These are phyloP conservation scores for Prunus yedoensis DNA, from an alignment of 331 rosid species.

Conservation along the genomic window DNA sequence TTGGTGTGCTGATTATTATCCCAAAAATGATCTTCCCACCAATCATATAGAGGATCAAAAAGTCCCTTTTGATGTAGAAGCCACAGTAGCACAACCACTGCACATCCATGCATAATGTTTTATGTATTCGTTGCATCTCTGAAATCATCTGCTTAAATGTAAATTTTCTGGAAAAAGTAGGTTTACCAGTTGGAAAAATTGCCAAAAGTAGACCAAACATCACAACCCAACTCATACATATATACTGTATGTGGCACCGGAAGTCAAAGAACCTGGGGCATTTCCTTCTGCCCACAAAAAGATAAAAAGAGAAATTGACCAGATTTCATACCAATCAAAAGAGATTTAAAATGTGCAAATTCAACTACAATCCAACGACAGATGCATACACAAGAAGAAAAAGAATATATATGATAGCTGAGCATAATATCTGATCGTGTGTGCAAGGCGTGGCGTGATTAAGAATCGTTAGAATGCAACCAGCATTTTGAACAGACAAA, in stretches of 20 bases:
- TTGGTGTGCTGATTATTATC: slow-evolving; percentile 29
- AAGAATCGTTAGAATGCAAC: neutral
- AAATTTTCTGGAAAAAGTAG: neutral
- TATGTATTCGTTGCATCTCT: slow-evolving; percentile 5
- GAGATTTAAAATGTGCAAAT: neutral
- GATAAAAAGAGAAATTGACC: neutral
- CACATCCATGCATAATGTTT: slow-evolving; percentile 29
- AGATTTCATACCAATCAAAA: neutral
- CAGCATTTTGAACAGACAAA: neutral
- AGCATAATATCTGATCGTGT: neutral
- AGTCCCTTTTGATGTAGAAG: slow-evolving; percentile 79
- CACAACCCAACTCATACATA: slow-evolving; percentile 86
- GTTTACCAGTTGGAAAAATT: slow-evolving; percentile 69
- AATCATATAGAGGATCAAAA: slow-evolving; percentile 86
- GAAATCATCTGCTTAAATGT: neutral
- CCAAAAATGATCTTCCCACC: slow-evolving; percentile 75
- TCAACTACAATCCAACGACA: neutral
- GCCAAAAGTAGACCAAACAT: slow-evolving; percentile 77
- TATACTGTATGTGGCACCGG: slow-evolving; percentile 82
- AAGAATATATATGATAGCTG: neutral
- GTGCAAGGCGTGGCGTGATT: neutral
- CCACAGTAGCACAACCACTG: slow-evolving; percentile 78
- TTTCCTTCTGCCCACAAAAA: slow-evolving; percentile 43
- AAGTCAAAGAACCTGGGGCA: slow-evolving; percentile 80
- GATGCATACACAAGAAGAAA: too few relatives aligned